Evolutionary conservation across 306 rosid genomes (phyloP).

Genomic region (Citrullus colocynthis): DNA sequence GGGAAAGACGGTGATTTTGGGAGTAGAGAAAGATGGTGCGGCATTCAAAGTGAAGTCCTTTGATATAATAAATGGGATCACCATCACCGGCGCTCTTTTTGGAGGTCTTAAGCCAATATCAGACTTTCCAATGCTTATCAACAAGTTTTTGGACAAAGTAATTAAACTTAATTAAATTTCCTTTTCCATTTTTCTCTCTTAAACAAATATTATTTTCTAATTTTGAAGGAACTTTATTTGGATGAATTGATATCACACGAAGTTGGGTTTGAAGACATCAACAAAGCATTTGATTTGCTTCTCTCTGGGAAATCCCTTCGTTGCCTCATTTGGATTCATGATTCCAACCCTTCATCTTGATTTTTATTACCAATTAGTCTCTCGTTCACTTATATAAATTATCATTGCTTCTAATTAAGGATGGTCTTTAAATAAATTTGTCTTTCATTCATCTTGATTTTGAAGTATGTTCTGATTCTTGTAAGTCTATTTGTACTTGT

Average conservation of each 20-base stretch:
- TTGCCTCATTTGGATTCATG: constrained; percentile 44
- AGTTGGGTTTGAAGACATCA: constrained; percentile 34
- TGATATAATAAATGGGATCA: constrained; percentile 22
- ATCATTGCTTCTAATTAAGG: neutral
- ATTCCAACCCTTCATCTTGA: neutral
- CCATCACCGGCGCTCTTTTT: constrained; percentile 26
- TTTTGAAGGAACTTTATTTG: constrained; percentile 29
- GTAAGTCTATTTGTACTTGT: too few species aligned
- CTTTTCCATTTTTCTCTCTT: too few species aligned
- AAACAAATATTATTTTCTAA: too few species aligned
- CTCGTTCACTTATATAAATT: neutral
- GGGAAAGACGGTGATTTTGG: constrained; percentile 44
- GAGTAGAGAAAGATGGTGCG: constrained; percentile 39
- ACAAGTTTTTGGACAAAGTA: constrained; percentile 32
- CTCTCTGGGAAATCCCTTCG: constrained; percentile 37
- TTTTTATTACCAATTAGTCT: neutral
- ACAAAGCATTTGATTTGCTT: constrained; percentile 41
- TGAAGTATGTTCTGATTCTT: too few species aligned
- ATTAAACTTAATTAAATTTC: neutral
- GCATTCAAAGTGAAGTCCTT: constrained; percentile 17
- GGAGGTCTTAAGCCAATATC: constrained; percentile 21
- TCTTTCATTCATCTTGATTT: too few species aligned
- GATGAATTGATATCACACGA: constrained; percentile 42
- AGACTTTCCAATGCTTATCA: constrained; percentile 18
- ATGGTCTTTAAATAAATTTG: too few species aligned